These are phyloP conservation scores for Amylocarpus encephaloides DNA, from an alignment of 2,329 filamentous ascomycete genomes.

Conservation along the genomic window DNA sequence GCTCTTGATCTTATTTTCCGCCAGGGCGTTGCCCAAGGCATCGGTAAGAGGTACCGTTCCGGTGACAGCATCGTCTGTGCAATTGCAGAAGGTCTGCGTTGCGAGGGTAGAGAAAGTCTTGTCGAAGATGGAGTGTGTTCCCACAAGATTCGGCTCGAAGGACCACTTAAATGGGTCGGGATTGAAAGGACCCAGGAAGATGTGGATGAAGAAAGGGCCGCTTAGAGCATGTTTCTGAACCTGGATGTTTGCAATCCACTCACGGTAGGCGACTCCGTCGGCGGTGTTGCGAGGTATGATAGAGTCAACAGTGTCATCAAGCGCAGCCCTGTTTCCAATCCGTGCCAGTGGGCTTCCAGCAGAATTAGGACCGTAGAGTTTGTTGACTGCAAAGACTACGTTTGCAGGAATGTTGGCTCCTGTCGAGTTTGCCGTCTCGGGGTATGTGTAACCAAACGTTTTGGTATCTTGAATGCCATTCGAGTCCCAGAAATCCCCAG, in stretches of 20 bases:
- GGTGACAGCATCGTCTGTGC: conserved; percentile 29
- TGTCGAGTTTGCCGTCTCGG: conserved; percentile 40
- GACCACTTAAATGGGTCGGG: conserved; percentile 22
- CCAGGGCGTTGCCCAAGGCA: conserved; percentile 32
- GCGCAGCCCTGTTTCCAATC: too few species aligned
- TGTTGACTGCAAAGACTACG: conserved; percentile 53
- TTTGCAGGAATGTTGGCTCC: conserved; percentile 53
- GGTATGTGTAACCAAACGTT: conserved; percentile 24
- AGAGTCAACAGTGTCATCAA: too few species aligned
- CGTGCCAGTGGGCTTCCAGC: conserved; percentile 1
- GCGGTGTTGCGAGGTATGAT: neutral
- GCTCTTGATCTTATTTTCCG: conserved; percentile 28
- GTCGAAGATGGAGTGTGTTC: conserved; percentile 34
- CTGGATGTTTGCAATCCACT: conserved; percentile 65
- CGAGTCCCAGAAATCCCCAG: conserved; percentile 40
- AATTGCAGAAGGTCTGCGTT: conserved; percentile 1
- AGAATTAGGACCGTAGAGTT: conserved; percentile 36
- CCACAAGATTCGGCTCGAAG: conserved; percentile 27
- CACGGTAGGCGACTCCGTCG: conserved; percentile 38
- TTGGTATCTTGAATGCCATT: conserved; percentile 14
- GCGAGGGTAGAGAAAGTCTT: conserved; percentile 14
- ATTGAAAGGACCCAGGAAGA: conserved; percentile 53
- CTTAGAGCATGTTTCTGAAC: conserved; percentile 54
- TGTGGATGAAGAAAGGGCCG: conserved; percentile 57
- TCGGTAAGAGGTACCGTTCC: conserved; percentile 41